phyloP scores from a whole-genome alignment of 1,139 yeast species.

The Yamadazyma sp. region DNA sequence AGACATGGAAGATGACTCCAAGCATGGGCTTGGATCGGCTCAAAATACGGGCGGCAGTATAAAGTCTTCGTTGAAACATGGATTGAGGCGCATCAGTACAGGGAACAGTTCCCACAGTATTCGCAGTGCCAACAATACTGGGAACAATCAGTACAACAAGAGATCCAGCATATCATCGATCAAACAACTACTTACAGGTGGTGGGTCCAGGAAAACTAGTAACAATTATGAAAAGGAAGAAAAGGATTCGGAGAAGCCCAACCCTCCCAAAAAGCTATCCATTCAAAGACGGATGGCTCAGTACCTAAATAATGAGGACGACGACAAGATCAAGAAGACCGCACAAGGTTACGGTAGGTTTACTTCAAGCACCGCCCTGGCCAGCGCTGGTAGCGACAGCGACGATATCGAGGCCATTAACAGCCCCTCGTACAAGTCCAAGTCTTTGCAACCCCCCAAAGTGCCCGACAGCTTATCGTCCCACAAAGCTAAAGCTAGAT shows the following conservation, averaged over 20 bases:
- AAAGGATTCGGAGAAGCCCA: conserved; percentile 9
- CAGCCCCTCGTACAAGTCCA: conserved; percentile 12
- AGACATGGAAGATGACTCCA: conserved; percentile 39
- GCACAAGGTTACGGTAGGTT: conserved; percentile 78
- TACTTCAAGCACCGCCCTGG: conserved; percentile 46
- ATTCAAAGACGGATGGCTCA: conserved; percentile 71
- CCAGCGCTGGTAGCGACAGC: conserved; percentile 31
- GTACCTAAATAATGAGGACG: conserved; percentile 48
- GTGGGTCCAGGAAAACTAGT: conserved; percentile 14
- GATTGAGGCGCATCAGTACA: conserved; percentile 41
- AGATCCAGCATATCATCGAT: conserved; percentile 43
- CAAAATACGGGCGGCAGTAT: conserved; percentile 50
- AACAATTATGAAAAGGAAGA: conserved; percentile 9
- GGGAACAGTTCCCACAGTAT: conserved; percentile 28
- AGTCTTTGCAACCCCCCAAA: conserved; percentile 28
- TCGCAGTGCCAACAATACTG: conserved; percentile 22
- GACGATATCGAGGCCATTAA: conserved; percentile 46
- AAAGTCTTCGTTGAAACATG: conserved; percentile 32
- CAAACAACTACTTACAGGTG: conserved; percentile 46
- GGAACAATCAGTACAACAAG: conserved; percentile 22
- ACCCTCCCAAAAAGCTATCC: conserved; percentile 35
- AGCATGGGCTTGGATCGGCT: conserved; percentile 10
- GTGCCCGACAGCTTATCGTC: conserved; percentile 32
- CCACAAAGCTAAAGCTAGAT: conserved; percentile 8
- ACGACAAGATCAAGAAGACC: conserved; percentile 40